Evolutionary conservation across 164 flowering plant genomes (phyloP).

Genomic region (Tetrastigma voinierianum): DNA sequence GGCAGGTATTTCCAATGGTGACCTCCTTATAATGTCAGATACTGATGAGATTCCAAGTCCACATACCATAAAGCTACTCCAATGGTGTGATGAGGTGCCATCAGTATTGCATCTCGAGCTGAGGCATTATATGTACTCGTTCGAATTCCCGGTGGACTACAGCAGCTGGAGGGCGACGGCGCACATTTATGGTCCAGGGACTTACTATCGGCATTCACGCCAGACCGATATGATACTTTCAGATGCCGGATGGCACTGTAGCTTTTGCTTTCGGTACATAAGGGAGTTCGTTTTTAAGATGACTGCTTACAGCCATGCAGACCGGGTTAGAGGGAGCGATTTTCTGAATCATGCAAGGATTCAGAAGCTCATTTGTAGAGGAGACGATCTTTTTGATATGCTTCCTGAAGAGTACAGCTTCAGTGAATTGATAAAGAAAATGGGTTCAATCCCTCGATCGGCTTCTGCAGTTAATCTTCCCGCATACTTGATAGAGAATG

Average conservation of each 20-base stretch:
- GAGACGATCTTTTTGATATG: slow-evolving; percentile 64
- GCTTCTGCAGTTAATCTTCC: slow-evolving; percentile 68
- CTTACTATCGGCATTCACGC: slow-evolving; percentile 49
- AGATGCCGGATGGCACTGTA: slow-evolving; percentile 67
- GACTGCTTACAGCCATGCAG: slow-evolving; percentile 68
- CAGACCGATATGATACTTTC: slow-evolving; percentile 38
- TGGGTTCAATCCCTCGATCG: slow-evolving; percentile 55
- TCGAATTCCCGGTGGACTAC: slow-evolving; percentile 63
- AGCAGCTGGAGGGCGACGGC: slow-evolving; percentile 52
- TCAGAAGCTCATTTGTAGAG: slow-evolving; percentile 46
- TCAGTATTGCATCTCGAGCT: slow-evolving; percentile 47
- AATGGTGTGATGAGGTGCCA: slow-evolving; percentile 56
- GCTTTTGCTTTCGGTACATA: slow-evolving; percentile 48
- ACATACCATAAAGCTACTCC: slow-evolving; percentile 42
- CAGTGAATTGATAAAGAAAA: slow-evolving; percentile 46
- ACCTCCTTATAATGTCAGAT: slow-evolving; percentile 52
- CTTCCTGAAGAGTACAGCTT: slow-evolving; percentile 59
- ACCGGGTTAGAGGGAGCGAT: slow-evolving; percentile 40
- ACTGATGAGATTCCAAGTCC: slow-evolving; percentile 60
- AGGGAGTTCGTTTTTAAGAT: slow-evolving; percentile 50
- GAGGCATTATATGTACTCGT: slow-evolving; percentile 54
- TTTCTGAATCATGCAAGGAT: slow-evolving; percentile 37
- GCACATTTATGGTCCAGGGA: slow-evolving; percentile 30
- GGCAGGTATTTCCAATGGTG: slow-evolving; percentile 46
- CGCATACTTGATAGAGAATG: slow-evolving; percentile 42